phyloP scores from a whole-genome alignment of 371 early-diverging fungal species.

The Cladochytrium tenue region DNA sequence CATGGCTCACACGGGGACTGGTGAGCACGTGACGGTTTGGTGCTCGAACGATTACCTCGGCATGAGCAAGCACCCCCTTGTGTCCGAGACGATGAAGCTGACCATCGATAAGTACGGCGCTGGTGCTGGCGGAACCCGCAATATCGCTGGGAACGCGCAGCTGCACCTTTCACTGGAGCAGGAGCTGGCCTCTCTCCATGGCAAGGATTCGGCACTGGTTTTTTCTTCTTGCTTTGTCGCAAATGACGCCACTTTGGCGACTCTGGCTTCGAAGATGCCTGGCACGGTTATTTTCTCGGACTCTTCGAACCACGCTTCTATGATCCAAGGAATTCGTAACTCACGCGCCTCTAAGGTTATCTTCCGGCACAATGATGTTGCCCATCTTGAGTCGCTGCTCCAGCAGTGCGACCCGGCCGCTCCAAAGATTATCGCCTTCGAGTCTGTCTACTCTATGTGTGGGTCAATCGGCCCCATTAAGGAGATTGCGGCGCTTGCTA shows the following conservation, averaged over 20 bases:
- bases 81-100: conserved; percentile 86
- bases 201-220: conserved; percentile 89
- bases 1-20: conserved; percentile 86
- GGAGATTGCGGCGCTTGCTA: conserved; percentile 88
- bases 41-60: conserved; percentile 98
- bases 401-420: conserved; percentile 72
- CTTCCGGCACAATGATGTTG: conserved; percentile 94
- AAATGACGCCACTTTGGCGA: conserved; percentile 94
- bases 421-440: conserved; percentile 97
- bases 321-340: conserved; percentile 98
- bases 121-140: conserved; percentile 98
- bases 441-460: conserved; percentile 98
- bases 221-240: conserved; percentile 98
- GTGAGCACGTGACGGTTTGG: conserved; percentile 94
- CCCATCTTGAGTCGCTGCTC: conserved; percentile 84
- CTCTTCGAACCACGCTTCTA: conserved; percentile 94
- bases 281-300: conserved; percentile 94
- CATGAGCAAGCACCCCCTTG: conserved; percentile 85
- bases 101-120: conserved; percentile 94
- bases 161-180: conserved; percentile 90
- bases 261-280: conserved; percentile 88
- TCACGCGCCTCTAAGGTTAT: conserved; percentile 86
- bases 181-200: conserved; percentile 90
- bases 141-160: conserved; percentile 97
- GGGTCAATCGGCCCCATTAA: conserved; percentile 96